Conservation (phyloP, 345 rosid genomes). For the Bruguiera gymnorhiza region DNA sequence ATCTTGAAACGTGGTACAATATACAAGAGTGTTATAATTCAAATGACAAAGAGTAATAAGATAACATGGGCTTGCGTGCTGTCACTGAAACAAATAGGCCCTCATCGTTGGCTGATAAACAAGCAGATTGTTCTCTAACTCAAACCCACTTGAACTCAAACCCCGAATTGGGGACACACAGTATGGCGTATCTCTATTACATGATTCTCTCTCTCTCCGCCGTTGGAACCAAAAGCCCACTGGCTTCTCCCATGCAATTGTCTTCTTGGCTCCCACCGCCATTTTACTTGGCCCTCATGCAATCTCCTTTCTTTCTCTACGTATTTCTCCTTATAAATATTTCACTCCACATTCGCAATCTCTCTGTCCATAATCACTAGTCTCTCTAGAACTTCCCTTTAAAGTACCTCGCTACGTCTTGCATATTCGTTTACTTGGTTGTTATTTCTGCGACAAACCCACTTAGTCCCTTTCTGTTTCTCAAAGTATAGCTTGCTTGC, state of each 20-base stretch:
- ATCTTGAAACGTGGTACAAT: too few relatives aligned
- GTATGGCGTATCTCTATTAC: constrained; percentile 30
- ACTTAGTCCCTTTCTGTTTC: not conserved
- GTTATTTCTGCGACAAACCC: constrained; percentile 1
- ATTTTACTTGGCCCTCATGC: not conserved
- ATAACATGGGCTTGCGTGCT: constrained; percentile 45
- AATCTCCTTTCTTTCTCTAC: not conserved
- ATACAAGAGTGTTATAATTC: not conserved
- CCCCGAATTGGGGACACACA: constrained; percentile 35
- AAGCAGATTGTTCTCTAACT: constrained; percentile 29
- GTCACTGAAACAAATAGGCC: constrained; percentile 37
- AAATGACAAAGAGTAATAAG: constrained; percentile 2
- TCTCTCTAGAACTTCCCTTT: constrained; percentile 21
- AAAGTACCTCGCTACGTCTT: not conserved
- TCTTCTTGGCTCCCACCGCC: constrained; percentile 28
- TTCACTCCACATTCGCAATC: not conserved
- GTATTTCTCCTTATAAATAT: not conserved
- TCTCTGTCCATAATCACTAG: constrained; percentile 8
- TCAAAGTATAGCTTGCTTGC: not conserved
- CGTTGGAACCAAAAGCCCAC: constrained; percentile 37
- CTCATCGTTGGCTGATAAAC: constrained; percentile 31
- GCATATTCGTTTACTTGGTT: not conserved
- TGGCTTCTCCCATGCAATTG: constrained; percentile 62
- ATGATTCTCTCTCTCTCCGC: constrained; percentile 8
- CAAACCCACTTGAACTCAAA: constrained; percentile 38